Conservation (phyloP, 148 eudicot species). For the Limonium bicolor region DNA sequence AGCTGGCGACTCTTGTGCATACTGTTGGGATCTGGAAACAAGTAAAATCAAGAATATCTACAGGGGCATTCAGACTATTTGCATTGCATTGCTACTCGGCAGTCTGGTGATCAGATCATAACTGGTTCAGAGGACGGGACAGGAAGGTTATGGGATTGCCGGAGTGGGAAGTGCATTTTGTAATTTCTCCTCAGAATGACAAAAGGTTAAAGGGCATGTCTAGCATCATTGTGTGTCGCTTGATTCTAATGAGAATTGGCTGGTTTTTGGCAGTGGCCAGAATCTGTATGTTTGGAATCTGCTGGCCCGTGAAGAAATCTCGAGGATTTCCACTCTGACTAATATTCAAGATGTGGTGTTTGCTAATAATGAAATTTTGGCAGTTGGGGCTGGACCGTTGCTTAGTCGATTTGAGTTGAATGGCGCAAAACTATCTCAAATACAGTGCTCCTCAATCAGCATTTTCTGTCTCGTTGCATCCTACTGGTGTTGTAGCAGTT, state of each 20-base stretch:
- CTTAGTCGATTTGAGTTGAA: conserved; percentile 76
- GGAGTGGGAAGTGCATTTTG: conserved; percentile 66
- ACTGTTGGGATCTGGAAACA: conserved; percentile 97
- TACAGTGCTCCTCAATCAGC: conserved; percentile 69
- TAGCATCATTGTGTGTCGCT: conserved; percentile 67
- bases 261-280: conserved; percentile 87
- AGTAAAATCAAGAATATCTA: conserved; percentile 54
- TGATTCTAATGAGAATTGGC: conserved; percentile 96
- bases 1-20: conserved; percentile 92
- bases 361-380: conserved; percentile 68
- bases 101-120: conserved; percentile 59
- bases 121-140: conserved; percentile 99
- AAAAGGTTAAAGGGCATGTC: conserved; percentile 29
- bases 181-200: conserved; percentile 40
- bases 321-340: conserved; percentile 31
- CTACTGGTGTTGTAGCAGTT: conserved; percentile 69
- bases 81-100: conserved; percentile 63
- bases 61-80: conserved; percentile 84
- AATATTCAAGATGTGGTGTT: conserved; percentile 65
- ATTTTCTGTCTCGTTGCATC: conserved; percentile 75
- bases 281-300: conserved; percentile 79
- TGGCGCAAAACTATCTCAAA: conserved; percentile 68
- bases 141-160: conserved; percentile 85
- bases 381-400: conserved; percentile 83
- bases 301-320: conserved; percentile 68